These are phyloP conservation scores for Parathielavia appendiculata DNA, from an alignment of 495 filamentous ascomycete species.

Conservation along the genomic window DNA sequence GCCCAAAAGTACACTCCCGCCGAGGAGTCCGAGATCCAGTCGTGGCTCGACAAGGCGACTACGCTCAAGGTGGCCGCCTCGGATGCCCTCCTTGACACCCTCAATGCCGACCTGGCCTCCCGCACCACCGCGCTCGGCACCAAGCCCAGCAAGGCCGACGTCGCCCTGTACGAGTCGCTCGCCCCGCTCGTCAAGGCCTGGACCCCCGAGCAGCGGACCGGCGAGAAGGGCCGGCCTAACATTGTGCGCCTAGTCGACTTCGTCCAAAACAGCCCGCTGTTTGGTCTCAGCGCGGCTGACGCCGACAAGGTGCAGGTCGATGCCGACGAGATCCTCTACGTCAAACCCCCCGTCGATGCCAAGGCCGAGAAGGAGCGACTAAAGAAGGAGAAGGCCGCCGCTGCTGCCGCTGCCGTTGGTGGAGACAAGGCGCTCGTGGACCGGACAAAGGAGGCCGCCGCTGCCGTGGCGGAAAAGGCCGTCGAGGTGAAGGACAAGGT, in stretches of 20 bases:
- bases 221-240: constrained; percentile 82
- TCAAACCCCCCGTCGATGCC: constrained; percentile 72
- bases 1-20: constrained; percentile 61
- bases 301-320: constrained; percentile 79
- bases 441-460: constrained; percentile 46
- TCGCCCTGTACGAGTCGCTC: constrained; percentile 76
- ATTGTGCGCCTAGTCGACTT: constrained; percentile 91
- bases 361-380: constrained; percentile 86
- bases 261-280: constrained; percentile 81
- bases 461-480: constrained; percentile 48
- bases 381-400: constrained; percentile 78
- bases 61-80: constrained; percentile 57
- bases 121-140: constrained; percentile 84
- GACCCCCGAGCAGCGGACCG: constrained; percentile 82
- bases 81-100: constrained; percentile 62
- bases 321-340: constrained; percentile 70
- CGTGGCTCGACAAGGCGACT: constrained; percentile 74
- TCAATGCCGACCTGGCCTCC: constrained; percentile 82
- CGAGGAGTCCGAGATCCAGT: constrained; percentile 78
- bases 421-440: constrained; percentile 43
- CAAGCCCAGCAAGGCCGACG: constrained; percentile 87
- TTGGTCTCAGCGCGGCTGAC: constrained; percentile 63
- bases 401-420: constrained; percentile 41
- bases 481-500: constrained; percentile 34
- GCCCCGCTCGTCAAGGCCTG: constrained; percentile 74